phyloP scores from a whole-genome alignment of 2,329 filamentous ascomycete genomes.

The Zymoseptoria tritici region DNA sequence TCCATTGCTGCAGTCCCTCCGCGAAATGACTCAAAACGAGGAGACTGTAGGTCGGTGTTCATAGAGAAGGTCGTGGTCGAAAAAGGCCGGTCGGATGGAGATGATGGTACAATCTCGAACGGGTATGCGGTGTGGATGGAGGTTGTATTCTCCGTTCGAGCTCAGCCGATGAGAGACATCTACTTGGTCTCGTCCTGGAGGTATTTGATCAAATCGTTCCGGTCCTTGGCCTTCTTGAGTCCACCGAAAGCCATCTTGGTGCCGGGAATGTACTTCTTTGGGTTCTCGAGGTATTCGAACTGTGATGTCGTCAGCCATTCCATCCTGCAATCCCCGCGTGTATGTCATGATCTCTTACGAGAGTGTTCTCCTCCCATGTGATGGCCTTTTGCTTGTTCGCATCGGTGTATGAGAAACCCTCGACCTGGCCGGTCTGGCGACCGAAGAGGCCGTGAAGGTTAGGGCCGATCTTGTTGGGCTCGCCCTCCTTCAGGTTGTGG shows the following conservation, averaged over 20 bases:
- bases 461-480: conserved; percentile 97
- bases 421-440: conserved; percentile 84
- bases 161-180: conserved; percentile 27
- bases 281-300: conserved; percentile 99
- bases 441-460: conserved; percentile 96
- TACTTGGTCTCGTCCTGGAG: conserved; percentile 65
- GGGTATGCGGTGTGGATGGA: not conserved
- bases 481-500: conserved; percentile 87
- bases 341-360: conserved; percentile 47
- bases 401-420: conserved; percentile 95
- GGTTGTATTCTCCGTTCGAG: not conserved
- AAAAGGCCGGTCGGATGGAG: not conserved
- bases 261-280: conserved; percentile 99
- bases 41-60: not conserved
- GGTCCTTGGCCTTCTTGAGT: conserved; percentile 99
- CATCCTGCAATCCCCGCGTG: not conserved
- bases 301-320: conserved; percentile 31
- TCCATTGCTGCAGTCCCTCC: not conserved
- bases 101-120: not conserved
- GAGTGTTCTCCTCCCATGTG: conserved; percentile 74
- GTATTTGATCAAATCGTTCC: conserved; percentile 94
- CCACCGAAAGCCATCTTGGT: conserved; percentile 99
- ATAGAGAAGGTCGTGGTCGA: not conserved
- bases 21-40: not conserved
- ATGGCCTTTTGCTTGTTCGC: conserved; percentile 98